Evolutionary conservation across 2,329 filamentous ascomycete genomes (phyloP).

Genomic region (Epichloe gansuensis): DNA sequence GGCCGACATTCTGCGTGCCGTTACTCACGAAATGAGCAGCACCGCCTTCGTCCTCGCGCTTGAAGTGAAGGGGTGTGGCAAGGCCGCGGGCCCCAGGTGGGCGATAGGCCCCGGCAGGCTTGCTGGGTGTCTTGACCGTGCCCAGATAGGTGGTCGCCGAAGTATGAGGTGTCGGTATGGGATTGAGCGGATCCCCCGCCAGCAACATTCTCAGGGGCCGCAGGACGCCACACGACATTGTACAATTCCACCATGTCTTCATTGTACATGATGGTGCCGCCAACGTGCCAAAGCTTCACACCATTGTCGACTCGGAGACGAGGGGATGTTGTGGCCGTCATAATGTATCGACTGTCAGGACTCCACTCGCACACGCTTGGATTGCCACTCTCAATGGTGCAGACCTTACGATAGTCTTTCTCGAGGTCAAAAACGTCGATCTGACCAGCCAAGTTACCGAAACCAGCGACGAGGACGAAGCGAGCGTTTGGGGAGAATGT

Average conservation of each 20-base stretch:
- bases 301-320: conserved; percentile 94
- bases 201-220: conserved; percentile 45
- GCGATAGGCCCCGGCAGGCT: conserved; percentile 92
- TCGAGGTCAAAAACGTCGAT: conserved; percentile 96
- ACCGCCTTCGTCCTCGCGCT: conserved; percentile 93
- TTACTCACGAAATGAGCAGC: conserved; percentile 74
- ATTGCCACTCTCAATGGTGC: conserved; percentile 90
- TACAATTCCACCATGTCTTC: conserved; percentile 93
- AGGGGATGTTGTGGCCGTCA: conserved; percentile 96
- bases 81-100: conserved; percentile 87
- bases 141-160: conserved; percentile 75
- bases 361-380: conserved; percentile 96
- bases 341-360: conserved; percentile 85
- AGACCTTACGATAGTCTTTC: conserved; percentile 85
- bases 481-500: conserved; percentile 87
- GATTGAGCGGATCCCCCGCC: conserved; percentile 57
- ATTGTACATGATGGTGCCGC: conserved; percentile 83
- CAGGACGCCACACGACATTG: conserved; percentile 78
- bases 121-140: conserved; percentile 86
- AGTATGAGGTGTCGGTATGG: conserved; percentile 64
- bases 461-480: conserved; percentile 88
- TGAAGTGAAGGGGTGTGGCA: conserved; percentile 84
- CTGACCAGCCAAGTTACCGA: conserved; percentile 93
- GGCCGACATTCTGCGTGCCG: conserved; percentile 54
- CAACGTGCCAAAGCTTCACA: conserved; percentile 87